A percentile compares a stretch with the other conserved stretches of the same genome.
Evolutionary conservation across 139 green algal genomes (phyloP).

Genomic region (Picochlorum sp.): DNA sequence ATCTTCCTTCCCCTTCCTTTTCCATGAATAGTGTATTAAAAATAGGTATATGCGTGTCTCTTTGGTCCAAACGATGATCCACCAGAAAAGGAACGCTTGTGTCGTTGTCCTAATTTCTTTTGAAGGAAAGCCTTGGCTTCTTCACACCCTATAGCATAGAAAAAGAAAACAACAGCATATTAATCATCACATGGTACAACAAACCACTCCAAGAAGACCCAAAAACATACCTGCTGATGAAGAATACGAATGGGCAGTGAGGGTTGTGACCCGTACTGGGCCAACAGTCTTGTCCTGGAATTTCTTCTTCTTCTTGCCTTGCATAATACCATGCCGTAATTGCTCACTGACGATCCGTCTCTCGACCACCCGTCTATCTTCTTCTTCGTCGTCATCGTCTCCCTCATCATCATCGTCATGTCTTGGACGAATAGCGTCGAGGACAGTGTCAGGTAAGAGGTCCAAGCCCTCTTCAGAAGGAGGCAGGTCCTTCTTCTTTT

Average conservation of each 20-base stretch:
- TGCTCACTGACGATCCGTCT: constrained; percentile 8
- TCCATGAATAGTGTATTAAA: too few relatives aligned
- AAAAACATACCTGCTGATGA: too few relatives aligned
- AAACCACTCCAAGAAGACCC: too few relatives aligned
- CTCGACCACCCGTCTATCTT: constrained; percentile 3
- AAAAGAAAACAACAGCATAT: too few relatives aligned
- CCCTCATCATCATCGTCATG: neutral
- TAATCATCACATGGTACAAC: too few relatives aligned
- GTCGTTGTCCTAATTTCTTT: too few relatives aligned
- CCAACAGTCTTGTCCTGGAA: neutral
- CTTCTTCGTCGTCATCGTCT: neutral
- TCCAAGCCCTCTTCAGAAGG: neutral
- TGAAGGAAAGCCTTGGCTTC: too few relatives aligned
- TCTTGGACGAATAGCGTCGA: neutral
- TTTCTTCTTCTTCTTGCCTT: neutral
- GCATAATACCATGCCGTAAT: neutral
- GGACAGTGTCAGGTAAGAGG: constrained; percentile 8
- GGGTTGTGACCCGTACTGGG: neutral
- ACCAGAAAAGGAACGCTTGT: too few relatives aligned
- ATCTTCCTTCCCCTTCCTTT: too few relatives aligned
- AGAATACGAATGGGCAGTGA: neutral
- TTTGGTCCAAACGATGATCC: too few relatives aligned
- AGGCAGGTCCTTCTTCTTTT: neutral
- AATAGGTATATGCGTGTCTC: too few relatives aligned
- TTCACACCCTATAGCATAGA: too few relatives aligned